phyloP scores from a whole-genome alignment of 164 flowering plant genomes.

The Cinnamomum micranthum region DNA sequence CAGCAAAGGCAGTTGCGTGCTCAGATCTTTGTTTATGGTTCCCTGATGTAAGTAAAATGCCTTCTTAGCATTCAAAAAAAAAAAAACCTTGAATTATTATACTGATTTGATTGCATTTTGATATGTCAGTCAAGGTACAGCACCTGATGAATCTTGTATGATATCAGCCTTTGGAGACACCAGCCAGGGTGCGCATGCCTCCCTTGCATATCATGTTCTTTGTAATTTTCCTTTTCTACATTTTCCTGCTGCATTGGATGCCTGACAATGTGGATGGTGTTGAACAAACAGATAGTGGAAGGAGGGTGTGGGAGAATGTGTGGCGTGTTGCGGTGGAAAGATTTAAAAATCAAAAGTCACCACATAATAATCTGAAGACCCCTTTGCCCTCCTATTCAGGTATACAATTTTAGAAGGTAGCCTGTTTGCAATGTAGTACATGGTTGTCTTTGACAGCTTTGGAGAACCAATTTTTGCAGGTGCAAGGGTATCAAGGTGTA shows the following conservation, averaged over 20 bases:
- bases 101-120: not conserved
- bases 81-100: not conserved
- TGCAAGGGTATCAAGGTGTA: conserved; percentile 36
- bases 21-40: conserved; percentile 98
- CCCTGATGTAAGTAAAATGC: conserved; percentile 70
- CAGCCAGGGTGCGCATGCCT: conserved; percentile 34
- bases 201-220: conserved; percentile 1
- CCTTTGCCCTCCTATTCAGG: conserved; percentile 55
- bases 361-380: conserved; percentile 38
- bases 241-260: not conserved
- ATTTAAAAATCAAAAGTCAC: conserved; percentile 51
- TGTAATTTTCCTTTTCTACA: not conserved
- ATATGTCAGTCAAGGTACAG: conserved; percentile 64
- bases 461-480: conserved; percentile 34
- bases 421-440: not conserved
- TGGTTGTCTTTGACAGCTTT: not conserved
- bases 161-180: conserved; percentile 86
- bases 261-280: conserved; percentile 5
- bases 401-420: conserved; percentile 9
- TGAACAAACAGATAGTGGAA: conserved; percentile 65
- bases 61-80: not conserved
- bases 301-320: conserved; percentile 66
- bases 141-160: conserved; percentile 94
- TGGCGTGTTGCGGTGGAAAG: conserved; percentile 71
- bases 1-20: conserved; percentile 99